Base-by-base conservation (phyloP, 306 rosid genomes). In the Morella rubra region DNA sequence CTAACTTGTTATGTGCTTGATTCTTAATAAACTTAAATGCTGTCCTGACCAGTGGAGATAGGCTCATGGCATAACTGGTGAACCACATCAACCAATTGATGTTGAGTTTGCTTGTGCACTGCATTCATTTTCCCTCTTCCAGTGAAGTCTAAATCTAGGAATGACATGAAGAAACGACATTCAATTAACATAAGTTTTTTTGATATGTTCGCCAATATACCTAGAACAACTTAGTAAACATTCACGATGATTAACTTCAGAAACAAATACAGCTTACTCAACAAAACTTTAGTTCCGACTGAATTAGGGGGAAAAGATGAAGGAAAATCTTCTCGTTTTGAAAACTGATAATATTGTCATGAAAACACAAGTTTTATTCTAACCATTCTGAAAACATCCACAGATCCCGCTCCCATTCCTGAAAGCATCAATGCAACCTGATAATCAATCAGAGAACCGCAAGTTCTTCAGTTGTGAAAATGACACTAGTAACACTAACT, bases 371-470 rank as follows among this genome's bases (percentile, higher is more conserved):
- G 47, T 51, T 56, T 45, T 45, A 27, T 66, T 24, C 86, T 78
- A 79, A 95, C 99, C 91, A 82, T 81, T 91, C 97, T 85, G 72
- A 95, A 95, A 81, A 95, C 97, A 81, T 92, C 99, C 16, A 65
- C 32, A 16, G 86, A 75, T 72, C 88, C 87, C 76, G 95, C 73
- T 62, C 97, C 96, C 97, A 92, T 95, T 73, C 97, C 99, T 10
- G 96, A 83, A 65, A 95, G 97, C 99, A 92, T 95, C 27, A 95
- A 59, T 44, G 92, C 99, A 16, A 92, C 99, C 99, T 92, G 89
- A 65, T 62, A 81, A 80, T 67, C 75, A 60, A 74, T 56, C 73
- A 78, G 73, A 73, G 42, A 74, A 59, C 41, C 81, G 27, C 75
- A 46, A 61, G 44, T 44, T 79, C 58, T 54, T 73, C 70, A 75